Evolutionary conservation across 2,329 filamentous ascomycete species (phyloP).

Genomic region (Colletotrichum noveboracense): DNA sequence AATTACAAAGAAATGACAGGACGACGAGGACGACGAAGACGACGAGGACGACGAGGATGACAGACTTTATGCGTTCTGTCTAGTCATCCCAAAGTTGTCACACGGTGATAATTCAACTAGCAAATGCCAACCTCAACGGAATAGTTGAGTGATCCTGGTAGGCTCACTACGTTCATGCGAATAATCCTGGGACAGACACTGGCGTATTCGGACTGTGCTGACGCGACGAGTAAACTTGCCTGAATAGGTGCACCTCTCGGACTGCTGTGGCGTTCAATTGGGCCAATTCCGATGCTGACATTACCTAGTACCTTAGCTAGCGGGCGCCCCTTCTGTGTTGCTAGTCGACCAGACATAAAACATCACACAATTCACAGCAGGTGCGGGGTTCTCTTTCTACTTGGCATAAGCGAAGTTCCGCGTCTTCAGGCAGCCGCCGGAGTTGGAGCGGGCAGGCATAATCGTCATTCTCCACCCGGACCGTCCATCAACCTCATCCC

Average conservation of each 20-base stretch:
- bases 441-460: neutral
- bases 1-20: neutral
- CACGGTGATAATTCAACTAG: neutral
- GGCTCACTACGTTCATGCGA: neutral
- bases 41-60: neutral
- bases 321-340: neutral
- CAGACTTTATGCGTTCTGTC: fast-evolving
- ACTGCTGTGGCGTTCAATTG: neutral
- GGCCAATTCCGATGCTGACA: neutral
- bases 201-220: neutral
- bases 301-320: neutral
- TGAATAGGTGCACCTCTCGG: neutral
- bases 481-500: neutral
- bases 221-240: neutral
- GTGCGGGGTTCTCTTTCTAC: neutral
- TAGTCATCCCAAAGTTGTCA: neutral
- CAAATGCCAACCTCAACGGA: fast-evolving
- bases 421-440: neutral
- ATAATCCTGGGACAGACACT: neutral
- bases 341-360: neutral
- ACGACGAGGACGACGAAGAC: no score
- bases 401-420: neutral
- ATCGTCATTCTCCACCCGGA: neutral
- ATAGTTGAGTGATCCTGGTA: fast-evolving
- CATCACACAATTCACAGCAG: neutral